Base-by-base conservation (phyloP, 2,329 filamentous ascomycete genomes). In the Penicillium sp. region DNA sequence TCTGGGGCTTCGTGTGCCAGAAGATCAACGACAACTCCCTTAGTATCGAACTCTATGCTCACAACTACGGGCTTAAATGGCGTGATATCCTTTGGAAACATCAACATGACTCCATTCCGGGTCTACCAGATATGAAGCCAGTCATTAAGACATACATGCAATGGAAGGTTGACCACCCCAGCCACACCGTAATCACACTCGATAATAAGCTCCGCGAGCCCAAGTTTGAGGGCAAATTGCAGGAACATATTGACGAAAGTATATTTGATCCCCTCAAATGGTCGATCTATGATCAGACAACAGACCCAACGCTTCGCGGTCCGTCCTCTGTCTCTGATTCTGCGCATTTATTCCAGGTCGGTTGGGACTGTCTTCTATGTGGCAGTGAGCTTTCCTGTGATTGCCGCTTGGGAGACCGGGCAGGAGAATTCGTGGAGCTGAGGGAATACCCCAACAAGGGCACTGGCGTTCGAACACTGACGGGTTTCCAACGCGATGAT, bases 401-500 rank as follows among this genome's bases (percentile, higher is more conserved):
- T 2, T 69, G 65, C 44, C 14, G 14, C 3, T 7, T 61, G 9
- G 30, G 36, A 9, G 40, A 45, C 10, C 43, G 54, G 3, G 48
- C 54, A 8, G 54, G 51, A 33, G 53, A 57, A 4, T 46, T 69
- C 10, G 54, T 67, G n/a, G 67, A 71, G 41, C 53, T 70, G 1
- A 45, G 58, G 19, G 58, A 69, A 25, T 66, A 64, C 37, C 55
- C 54, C 8, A 18, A 18, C 1, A 64, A 52, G n/a, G 66, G 67
- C 13, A 51, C 63, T n/a, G 68, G 67, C 1, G 57, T 68, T 8
- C 64, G 68, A 11, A 45, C 60, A 8, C 58, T 71, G 7, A 28
- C 54, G 4, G 55, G 52, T 8, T 61, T 69, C 53, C 50, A 53
- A 10, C 36, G 46, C 12, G 55, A 58, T 2, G 57, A 64, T 6